Evolutionary conservation across 148 eudicot genomes (phyloP), one percentile per base, ranked within the genome.

Genomic region (Cornus suecica): DNA sequence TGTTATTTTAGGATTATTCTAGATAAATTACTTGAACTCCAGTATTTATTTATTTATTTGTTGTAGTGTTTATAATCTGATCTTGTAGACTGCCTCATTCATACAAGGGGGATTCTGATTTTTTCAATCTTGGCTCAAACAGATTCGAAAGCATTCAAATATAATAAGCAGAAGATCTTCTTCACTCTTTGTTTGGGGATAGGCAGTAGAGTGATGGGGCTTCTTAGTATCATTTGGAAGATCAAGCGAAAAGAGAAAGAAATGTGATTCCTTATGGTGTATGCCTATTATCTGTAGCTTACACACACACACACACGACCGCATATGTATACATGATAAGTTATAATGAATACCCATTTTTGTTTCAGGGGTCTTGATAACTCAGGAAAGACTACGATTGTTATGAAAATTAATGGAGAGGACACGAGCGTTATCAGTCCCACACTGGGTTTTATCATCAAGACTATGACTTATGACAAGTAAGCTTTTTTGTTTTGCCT

Each of bases 221-320:
- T 92, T 29, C 92, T 94, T 58, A 94, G 99, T 79, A 94, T 94
- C 64, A 94, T 94, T 76, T 83, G 96, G 60, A 94, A 92, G 80
- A 92, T 94, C 84, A 94, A 94, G 91, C 84, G 82, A 37, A 94
- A 92, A 68, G 99, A 94, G 81, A 94, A 94, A 76, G 98, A 94
- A 81, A 94, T 94, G 98, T 86, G 97, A 51, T 92, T 94, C 76
- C 91, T 94, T 28, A 90, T 94, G 99, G 99, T 94, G 99, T 94
- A 92, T 83, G 93, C 58, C 66, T 52, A n/a, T 13, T 18, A 22
- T 48, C 54, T 48, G 18, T 14, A 37, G 6, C 23, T 2, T 2
- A 22, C 62, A 58, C 62, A 58, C 62, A 58, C 62, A 22, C 25
- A 58, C 62, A 58, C n/a, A n/a, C n/a, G n/a, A 24, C 16, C 22